A percentile compares a stretch with the other conserved stretches of the same genome.
Evolutionary conservation across 2,329 filamentous ascomycete genomes (phyloP).

Genomic region (Mollisia scopiformis): DNA sequence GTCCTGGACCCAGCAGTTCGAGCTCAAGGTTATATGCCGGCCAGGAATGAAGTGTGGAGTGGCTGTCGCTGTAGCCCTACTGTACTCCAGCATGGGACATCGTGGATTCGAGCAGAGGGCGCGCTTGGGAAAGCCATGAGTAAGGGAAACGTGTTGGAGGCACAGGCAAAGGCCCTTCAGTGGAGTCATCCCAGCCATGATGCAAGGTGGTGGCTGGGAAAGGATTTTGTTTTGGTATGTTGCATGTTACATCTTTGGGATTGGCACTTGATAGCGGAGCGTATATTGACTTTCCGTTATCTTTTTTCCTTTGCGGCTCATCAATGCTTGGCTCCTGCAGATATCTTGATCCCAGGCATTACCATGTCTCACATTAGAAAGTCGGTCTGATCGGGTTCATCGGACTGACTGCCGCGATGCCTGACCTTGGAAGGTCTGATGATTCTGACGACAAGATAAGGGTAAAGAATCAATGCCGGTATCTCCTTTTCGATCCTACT

Average conservation of each 20-base stretch:
- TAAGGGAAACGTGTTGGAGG: background rate
- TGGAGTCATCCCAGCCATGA: background rate
- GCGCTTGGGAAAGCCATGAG: background rate
- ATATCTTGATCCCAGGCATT: background rate
- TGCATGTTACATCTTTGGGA: background rate
- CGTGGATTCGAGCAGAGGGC: constrained; percentile 12
- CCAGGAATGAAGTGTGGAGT: background rate
- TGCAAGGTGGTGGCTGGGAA: background rate
- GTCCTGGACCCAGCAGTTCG: no score
- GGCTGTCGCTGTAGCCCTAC: background rate
- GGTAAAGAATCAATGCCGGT: background rate
- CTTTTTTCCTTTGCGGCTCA: background rate
- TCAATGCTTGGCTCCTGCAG: background rate
- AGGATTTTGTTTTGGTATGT: background rate
- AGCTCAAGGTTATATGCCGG: constrained; percentile 10
- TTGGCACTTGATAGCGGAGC: background rate
- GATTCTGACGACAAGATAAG: background rate
- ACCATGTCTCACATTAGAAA: background rate
- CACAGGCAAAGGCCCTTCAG: background rate
- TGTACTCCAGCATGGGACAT: constrained; percentile 11
- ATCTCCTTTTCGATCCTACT: no score
- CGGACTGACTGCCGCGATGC: background rate
- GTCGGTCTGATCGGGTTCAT: background rate
- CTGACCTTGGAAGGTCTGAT: background rate
- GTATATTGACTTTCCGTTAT: background rate